phyloP scores from a whole-genome alignment of 768 basidiomycete species.

The Chalciporus sphaerocephalus region DNA sequence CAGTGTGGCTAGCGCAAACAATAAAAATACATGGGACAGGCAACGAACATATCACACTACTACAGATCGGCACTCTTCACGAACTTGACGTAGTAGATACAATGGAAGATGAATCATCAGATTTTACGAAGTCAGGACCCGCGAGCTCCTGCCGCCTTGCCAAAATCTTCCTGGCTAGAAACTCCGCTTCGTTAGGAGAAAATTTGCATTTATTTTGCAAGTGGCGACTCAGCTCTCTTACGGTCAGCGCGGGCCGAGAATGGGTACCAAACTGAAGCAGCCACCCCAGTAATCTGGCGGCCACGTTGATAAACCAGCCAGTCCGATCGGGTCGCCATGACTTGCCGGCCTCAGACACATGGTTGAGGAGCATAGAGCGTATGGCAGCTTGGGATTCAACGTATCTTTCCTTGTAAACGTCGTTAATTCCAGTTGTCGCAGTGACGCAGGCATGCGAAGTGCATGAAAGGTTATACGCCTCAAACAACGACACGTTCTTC shows the following conservation, averaged over 20 bases:
- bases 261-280: slow-evolving; percentile 12
- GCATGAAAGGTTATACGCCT: slow-evolving; percentile 19
- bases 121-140: slow-evolving; percentile 25
- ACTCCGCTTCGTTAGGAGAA: slow-evolving; percentile 17
- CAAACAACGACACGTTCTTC: slow-evolving; percentile 32
- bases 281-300: slow-evolving; percentile 19
- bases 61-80: background rate
- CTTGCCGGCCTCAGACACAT: slow-evolving; percentile 9
- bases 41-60: background rate
- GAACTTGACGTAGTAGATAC: no score
- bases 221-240: slow-evolving; percentile 17
- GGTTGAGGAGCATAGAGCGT: slow-evolving; percentile 19
- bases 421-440: slow-evolving; percentile 26
- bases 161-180: slow-evolving; percentile 25
- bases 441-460: slow-evolving; percentile 39
- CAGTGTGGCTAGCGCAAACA: background rate
- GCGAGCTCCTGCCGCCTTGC: slow-evolving; percentile 15
- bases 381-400: slow-evolving; percentile 29
- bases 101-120: slow-evolving; percentile 12
- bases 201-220: slow-evolving; percentile 24
- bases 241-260: slow-evolving; percentile 14
- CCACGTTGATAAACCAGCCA: slow-evolving; percentile 24
- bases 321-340: slow-evolving; percentile 23
- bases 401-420: slow-evolving; percentile 28
- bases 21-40: slow-evolving; percentile 12